A percentile compares a stretch with the other conserved stretches of the same genome.
These are phyloP conservation scores for Pythium sp. DNA, from an alignment of 352 stramenopile species.

Conservation along the genomic window DNA sequence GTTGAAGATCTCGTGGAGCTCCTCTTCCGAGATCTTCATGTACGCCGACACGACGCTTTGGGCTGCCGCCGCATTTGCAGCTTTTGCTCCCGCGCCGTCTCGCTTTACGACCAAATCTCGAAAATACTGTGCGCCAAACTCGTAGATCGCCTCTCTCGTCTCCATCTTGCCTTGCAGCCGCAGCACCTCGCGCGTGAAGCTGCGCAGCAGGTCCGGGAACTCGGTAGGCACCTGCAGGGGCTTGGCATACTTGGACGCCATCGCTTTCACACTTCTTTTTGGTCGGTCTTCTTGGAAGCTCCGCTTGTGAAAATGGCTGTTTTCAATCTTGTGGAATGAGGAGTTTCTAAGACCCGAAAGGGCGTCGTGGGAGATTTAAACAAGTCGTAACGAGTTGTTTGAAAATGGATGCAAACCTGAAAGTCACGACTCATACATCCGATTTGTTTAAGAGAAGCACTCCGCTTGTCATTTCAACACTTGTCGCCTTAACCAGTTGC, in stretches of 20 bases:
- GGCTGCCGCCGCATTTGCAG: neutral
- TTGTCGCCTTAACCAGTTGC: too few relatives aligned
- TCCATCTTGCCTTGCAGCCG: conserved; percentile 81
- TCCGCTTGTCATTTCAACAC: too few relatives aligned
- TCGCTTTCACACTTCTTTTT: conserved; percentile 14
- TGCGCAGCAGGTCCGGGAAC: conserved; percentile 72
- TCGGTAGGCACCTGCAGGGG: conserved; percentile 64
- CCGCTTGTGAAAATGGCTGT: neutral
- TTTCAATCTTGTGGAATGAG: neutral
- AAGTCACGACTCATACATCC: neutral
- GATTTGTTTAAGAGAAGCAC: too few relatives aligned
- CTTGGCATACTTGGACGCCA: conserved; percentile 87
- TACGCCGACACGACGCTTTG: conserved; percentile 26
- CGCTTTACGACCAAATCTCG: conserved; percentile 50
- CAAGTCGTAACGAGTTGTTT: neutral
- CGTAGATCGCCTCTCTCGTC: conserved; percentile 75
- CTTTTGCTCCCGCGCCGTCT: conserved; percentile 23
- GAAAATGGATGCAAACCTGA: neutral
- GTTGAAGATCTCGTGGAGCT: conserved; percentile 44
- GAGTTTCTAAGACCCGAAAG: neutral
- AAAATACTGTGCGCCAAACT: conserved; percentile 74
- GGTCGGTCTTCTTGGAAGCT: neutral
- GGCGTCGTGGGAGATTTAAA: neutral
- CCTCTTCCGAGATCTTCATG: conserved; percentile 61
- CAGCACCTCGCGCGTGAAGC: conserved; percentile 79